These are phyloP conservation scores for Plasmodium cynomolgi DNA, from an alignment of 169 alveolate species.

Conservation along the genomic window DNA sequence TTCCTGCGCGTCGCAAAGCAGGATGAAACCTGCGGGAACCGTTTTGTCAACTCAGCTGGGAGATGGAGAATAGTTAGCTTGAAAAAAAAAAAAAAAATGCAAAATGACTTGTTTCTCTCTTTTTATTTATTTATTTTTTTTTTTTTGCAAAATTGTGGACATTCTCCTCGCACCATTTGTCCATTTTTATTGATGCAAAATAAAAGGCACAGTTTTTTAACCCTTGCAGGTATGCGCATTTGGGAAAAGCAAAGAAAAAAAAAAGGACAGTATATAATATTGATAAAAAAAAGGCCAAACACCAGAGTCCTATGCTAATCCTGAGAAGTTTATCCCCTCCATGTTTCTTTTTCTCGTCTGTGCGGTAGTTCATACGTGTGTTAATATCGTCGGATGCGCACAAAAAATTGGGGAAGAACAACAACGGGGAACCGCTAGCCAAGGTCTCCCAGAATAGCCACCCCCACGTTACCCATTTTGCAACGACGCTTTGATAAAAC, in stretches of 20 bases:
- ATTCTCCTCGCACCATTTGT: not conserved
- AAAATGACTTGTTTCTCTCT: not conserved
- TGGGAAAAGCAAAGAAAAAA: not conserved
- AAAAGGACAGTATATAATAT: not conserved
- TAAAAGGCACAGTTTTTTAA: not conserved
- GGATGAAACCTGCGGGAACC: not conserved
- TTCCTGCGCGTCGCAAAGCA: not conserved
- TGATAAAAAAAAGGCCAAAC: not conserved
- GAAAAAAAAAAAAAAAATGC: not conserved
- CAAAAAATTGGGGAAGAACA: not conserved
- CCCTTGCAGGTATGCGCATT: not conserved
- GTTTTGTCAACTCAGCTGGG: not conserved
- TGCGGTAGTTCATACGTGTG: not conserved
- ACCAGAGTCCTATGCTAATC: not conserved
- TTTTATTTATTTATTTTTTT: not conserved
- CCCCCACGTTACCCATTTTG: not conserved
- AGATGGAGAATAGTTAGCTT: not conserved
- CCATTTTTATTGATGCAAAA: not conserved
- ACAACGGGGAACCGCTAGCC: not conserved
- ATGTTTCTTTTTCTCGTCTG: not conserved
- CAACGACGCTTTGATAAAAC: not conserved
- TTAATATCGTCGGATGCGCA: not conserved
- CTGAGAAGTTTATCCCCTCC: not conserved
- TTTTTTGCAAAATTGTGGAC: not conserved
- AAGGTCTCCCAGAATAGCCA: not conserved